These are phyloP conservation scores for Musa acuminata DNA, from an alignment of 176 grass and related monocot species.

Conservation along the genomic window DNA sequence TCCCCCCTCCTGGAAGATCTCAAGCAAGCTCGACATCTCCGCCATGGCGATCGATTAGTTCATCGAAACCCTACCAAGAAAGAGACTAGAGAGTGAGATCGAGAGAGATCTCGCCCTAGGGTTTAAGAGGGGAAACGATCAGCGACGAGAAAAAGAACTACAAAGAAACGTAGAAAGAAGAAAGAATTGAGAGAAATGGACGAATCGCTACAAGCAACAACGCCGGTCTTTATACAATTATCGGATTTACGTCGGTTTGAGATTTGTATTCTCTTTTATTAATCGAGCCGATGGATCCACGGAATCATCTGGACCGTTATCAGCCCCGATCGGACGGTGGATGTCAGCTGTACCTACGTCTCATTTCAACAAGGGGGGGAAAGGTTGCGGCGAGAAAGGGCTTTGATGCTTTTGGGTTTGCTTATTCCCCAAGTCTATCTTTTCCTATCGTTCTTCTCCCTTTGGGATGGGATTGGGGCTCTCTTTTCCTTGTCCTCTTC, in stretches of 20 bases:
- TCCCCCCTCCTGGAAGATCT: conserved; percentile 25
- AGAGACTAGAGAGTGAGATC: conserved; percentile 9
- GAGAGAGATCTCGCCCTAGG: background rate
- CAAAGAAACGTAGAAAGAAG: background rate
- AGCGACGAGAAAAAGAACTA: background rate
- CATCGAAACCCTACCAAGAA: background rate
- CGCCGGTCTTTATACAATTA: background rate
- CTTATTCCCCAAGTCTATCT: background rate
- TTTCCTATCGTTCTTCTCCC: background rate
- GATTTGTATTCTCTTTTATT: background rate
- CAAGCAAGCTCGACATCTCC: conserved; percentile 38
- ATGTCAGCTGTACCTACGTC: background rate
- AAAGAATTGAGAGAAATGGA: no score
- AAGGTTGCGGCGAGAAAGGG: background rate
- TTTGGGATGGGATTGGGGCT: background rate
- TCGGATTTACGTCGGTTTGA: background rate
- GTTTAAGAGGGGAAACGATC: background rate
- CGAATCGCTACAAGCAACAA: background rate
- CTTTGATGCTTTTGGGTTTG: background rate
- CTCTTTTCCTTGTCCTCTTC: background rate
- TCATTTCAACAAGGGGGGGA: no score
- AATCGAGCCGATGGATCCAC: background rate
- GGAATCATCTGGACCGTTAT: background rate
- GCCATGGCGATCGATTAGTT: conserved; percentile 25
- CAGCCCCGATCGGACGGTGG: background rate